Conservation (phyloP, 129 eudicot genomes). For the Solidago caesia region DNA sequence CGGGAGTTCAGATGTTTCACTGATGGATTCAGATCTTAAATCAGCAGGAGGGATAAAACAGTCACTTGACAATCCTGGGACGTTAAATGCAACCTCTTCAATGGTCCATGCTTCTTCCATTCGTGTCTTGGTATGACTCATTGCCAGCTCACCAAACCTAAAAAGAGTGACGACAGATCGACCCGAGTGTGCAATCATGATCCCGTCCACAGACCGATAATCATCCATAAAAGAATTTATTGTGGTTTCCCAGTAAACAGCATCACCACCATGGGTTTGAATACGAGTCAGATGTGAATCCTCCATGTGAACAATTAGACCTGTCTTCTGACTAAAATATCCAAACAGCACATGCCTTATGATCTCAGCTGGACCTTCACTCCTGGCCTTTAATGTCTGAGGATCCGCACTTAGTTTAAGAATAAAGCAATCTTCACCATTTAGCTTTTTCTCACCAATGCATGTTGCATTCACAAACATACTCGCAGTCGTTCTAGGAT, state of each 20-base stretch:
- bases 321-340: conserved; percentile 83
- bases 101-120: conserved; percentile 96
- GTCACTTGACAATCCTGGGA: conserved; percentile 77
- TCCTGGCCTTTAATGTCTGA: conserved; percentile 63
- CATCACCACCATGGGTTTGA: conserved; percentile 76
- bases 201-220: conserved; percentile 78
- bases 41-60: conserved; percentile 94
- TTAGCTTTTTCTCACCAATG: conserved; percentile 81
- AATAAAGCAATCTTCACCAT: conserved; percentile 84
- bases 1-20: conserved; percentile 53
- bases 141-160: conserved; percentile 78
- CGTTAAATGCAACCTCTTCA: conserved; percentile 81
- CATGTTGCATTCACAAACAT: conserved; percentile 79
- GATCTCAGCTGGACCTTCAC: conserved; percentile 93
- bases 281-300: conserved; percentile 91
- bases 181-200: conserved; percentile 89
- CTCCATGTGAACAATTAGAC: conserved; percentile 79
- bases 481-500: conserved; percentile 82
- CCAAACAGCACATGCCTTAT: conserved; percentile 83
- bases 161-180: conserved; percentile 78
- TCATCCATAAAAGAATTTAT: conserved; percentile 71
- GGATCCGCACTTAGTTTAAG: conserved; percentile 75
- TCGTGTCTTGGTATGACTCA: conserved; percentile 81
- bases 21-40: conserved; percentile 50
- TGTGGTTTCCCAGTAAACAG: conserved; percentile 86